Base-by-base conservation (phyloP, 169 alveolate genomes). In the Condylostoma magnum region DNA sequence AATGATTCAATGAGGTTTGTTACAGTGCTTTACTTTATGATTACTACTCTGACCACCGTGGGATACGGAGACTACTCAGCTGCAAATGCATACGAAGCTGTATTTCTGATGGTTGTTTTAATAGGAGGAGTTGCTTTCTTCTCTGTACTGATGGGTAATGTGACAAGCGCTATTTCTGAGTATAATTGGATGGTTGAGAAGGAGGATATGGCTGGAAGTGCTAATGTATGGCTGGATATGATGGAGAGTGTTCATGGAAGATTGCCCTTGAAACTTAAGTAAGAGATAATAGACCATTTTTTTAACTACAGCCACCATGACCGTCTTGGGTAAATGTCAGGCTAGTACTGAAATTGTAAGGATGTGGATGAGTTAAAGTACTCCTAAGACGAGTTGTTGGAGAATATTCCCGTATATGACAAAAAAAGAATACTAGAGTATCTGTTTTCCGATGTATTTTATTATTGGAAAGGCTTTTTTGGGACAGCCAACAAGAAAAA, bases 41-140 rank as follows among this genome's bases (percentile, higher is more conserved):
- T 33, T 20, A 63, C 73, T 3, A 63, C 73, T 63, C 36, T 63
- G 1, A 4, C 58, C 6, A 63, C 73, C 20, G 44, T 63, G 22
- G 73, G 73, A 18, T 63, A 38, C 44, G 73, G 73, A 43, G 73
- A 63, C 30, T 46, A 28, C 6, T 2, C 27, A 46, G 58, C 73
- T 5, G 33, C 27, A 3, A 63, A 63, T 63, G 6, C 36, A 18
- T 63, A 63, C 25, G 73, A 63, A 63, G 27, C 15, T 20, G 56
- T 41, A 12, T 63, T 63, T 25, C 22, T 63, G 37, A 22, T 37
- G 0, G 3, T 37, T 4, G 38, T 63, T 3, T 28, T 63, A n/a
- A 18, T 63, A 4, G n/a, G 38, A 27, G 73, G 73, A 20, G 58
- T 63, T 12, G 33, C 56, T 12, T 30, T 46, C 3, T 63, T 20